Evolutionary conservation across 106 monocot genomes (phyloP), one percentile per base, ranked within the genome.

Genomic region (Agapanthus africanus): DNA sequence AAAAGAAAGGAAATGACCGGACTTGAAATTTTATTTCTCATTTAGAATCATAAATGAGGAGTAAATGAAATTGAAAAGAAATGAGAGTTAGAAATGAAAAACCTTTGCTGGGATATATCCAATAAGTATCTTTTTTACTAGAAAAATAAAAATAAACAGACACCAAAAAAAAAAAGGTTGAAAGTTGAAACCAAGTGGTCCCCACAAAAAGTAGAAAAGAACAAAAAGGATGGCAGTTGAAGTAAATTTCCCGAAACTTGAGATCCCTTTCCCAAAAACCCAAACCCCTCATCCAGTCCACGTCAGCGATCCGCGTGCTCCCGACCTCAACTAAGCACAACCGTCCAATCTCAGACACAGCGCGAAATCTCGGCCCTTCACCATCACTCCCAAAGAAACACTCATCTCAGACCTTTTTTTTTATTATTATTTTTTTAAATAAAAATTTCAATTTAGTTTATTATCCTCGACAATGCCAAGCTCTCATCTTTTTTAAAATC

Each of bases 221-320:
- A n/a, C n/a, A n/a, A n/a, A n/a, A 27, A 59, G 5, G 23, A 59
- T 59, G 59, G 59, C 59, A 59, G 10, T 0, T 11, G 3, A 6
- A 4, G 60, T 61, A n/a, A 61, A 61, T 61, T 61, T 30, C 34
- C 34, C 0, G 6, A 2, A 61, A 61, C 35, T 61, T 6, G 34
- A 34, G 60, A 19, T 61, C 60, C 60, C 2, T 61, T 34, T 25
- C 8, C 4, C 28, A 31, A 32, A 59, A 59, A 59, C 1, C 5
- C 52, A 31, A 32, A 32, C 15, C 3, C 22, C 59, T n/a, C 59
- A 47, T 67, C 27, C 50, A 4, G 34, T 47, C 80, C 84, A 85
- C 84, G 77, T 22, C 77, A 78, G 11, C 84, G 34, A 85, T 85
- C 84, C 77, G 63, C 51, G 78, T 70, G 66, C 42, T 64, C 25